A percentile compares a stretch with the other conserved stretches of the same genome.
Evolutionary conservation across 441 rosid genomes (phyloP).

Genomic region (Macaranga tanarius): DNA sequence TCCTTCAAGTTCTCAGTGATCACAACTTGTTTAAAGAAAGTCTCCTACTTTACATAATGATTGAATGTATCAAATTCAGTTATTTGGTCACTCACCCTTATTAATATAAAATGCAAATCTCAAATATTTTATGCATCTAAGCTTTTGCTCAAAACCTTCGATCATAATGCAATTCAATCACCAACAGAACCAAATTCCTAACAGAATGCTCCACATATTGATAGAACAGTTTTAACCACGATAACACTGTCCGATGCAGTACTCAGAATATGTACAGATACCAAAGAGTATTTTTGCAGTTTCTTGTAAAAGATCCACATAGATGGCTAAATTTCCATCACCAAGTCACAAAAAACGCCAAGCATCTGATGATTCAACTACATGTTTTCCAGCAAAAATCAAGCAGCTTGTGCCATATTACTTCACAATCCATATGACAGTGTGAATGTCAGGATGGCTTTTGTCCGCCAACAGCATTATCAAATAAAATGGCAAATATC

Average conservation of each 20-base stretch:
- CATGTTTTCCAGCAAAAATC: conserved; percentile 1
- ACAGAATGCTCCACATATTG: not conserved
- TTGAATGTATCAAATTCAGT: not conserved
- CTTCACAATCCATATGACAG: not conserved
- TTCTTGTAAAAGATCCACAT: not conserved
- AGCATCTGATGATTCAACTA: conserved; percentile 5
- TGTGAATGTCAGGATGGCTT: not conserved
- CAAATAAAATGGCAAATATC: conserved; percentile 20
- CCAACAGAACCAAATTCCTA: not conserved
- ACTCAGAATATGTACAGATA: not conserved
- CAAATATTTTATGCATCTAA: not conserved
- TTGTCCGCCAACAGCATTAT: conserved; percentile 3
- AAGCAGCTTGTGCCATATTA: not conserved
- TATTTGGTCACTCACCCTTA: not conserved
- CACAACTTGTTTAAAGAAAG: not conserved
- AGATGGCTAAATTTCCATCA: not conserved
- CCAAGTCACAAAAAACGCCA: conserved; percentile 7
- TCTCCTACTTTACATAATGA: not conserved
- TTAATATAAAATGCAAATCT: not conserved
- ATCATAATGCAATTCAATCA: not conserved
- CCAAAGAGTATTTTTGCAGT: not conserved
- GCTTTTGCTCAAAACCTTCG: not conserved
- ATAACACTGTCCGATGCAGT: not conserved
- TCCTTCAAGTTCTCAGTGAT: not conserved
- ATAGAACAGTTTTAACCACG: not conserved